Percentiles rank a stretch among this genome's conserved stretches.
Conservation (phyloP, 202 grass and related monocot genomes). For the Dendrocalamus latiflorus region DNA sequence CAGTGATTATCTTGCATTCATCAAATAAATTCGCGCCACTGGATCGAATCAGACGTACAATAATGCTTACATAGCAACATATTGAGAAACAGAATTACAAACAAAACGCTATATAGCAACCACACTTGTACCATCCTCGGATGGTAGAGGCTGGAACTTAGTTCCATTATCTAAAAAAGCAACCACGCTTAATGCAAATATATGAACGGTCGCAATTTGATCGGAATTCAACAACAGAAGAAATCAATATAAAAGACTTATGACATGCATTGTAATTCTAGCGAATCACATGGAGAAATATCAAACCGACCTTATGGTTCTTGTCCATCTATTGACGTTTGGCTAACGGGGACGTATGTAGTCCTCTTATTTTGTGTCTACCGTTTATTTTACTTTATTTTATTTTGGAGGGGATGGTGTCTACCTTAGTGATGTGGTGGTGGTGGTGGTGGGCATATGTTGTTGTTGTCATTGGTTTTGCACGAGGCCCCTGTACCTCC, state of each 20-base stretch:
- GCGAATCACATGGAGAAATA: neutral
- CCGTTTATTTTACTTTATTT: no score
- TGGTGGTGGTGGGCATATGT: neutral
- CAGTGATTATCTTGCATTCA: no score
- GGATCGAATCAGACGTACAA: neutral
- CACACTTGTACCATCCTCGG: no score
- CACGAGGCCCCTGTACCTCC: neutral
- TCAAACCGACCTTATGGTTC: neutral
- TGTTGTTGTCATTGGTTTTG: fast-evolving
- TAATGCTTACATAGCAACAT: no score
- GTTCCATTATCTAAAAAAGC: no score
- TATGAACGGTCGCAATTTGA: neutral
- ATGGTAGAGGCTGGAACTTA: no score
- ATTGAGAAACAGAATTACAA: neutral
- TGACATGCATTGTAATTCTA: neutral
- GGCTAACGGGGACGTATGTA: neutral
- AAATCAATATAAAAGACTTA: neutral
- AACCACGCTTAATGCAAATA: neutral
- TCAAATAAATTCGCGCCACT: no score
- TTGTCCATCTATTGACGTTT: neutral
- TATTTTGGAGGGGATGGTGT: neutral
- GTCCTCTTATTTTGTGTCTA: neutral
- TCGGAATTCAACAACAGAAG: neutral
- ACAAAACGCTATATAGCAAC: neutral
- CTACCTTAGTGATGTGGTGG: neutral